Percentiles rank a stretch among this genome's conserved stretches.
Conservation (phyloP, 2,329 filamentous ascomycete genomes). For the Cercospora sesami region DNA sequence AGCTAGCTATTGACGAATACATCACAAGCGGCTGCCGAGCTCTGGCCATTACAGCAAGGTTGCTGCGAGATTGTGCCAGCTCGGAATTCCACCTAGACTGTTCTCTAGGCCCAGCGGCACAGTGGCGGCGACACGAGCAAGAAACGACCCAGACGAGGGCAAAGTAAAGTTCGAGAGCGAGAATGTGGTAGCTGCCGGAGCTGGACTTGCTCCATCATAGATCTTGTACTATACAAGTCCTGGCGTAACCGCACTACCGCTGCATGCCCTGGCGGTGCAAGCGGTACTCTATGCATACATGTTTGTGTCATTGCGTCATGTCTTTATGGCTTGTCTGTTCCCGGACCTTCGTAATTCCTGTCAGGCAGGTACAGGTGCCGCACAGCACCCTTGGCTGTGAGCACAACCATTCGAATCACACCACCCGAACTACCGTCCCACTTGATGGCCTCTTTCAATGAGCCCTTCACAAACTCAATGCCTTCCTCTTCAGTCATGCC, state of each 20-base stretch:
- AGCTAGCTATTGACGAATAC: background rate
- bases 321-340: conserved; percentile 44
- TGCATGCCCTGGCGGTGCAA: too few relatives aligned
- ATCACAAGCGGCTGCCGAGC: background rate
- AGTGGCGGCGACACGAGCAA: background rate
- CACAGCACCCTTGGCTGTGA: conserved; percentile 85
- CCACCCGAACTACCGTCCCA: conserved; percentile 99
- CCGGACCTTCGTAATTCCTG: conserved; percentile 77
- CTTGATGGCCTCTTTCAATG: conserved; percentile 92
- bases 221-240: conserved; percentile 10
- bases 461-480: conserved; percentile 87
- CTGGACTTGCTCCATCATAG: background rate
- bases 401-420: conserved; percentile 95
- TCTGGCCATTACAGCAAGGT: background rate
- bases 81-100: background rate
- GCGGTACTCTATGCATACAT: conserved; percentile 11
- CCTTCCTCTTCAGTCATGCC: conserved; percentile 91
- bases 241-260: background rate
- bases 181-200: background rate
- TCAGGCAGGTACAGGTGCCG: conserved; percentile 95
- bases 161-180: background rate
- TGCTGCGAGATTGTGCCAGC: background rate
- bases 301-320: background rate
- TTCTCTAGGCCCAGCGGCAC: background rate
- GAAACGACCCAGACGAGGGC: background rate